Evolutionary conservation across 805 yeast genomes (phyloP), one percentile per base, ranked within the genome.

Genomic region (Candida qinlingensis): DNA sequence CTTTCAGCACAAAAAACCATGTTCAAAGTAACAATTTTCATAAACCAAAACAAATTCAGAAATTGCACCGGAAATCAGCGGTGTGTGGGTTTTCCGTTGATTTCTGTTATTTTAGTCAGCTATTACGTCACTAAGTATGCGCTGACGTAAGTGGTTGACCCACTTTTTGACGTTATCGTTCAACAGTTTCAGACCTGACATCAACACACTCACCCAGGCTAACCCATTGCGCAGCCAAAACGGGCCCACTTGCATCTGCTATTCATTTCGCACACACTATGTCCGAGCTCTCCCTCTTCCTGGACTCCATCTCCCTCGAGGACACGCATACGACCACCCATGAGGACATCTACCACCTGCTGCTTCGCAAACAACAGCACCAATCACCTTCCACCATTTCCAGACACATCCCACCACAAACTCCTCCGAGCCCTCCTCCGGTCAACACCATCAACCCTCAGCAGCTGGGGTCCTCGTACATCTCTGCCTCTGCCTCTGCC

Each of bases 381-480:
- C 30, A 30, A 12, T 37, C 46, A 38, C 42, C 42, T 7, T 12
- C 39, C 19, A 26, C 28, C 5, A 28, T 13, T n/a, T 13, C 50
- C 19, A 45, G 40, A 6, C 37, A 19, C 4, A 27, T 44, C 13
- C 44, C 50, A 11, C 33, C 46, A 19, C 43, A 46, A 13, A 42
- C 39, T 10, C 42, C 49, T 9, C 42, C 51, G 1, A 39, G 47
- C 1, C 46, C 41, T 7, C 48, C 54, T 10, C 56, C 54, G 12
- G 42, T 45, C 2, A 13, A 34, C 41, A 55, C 59, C 2, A 56
- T 56, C 35, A 53, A 56, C 38, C 60, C 60, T 26, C 49, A 43
- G 19, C 45, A 56, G 38, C 43, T 56, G 47, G 49, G 48, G 35
- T 45, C 54, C 5, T 13, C 45, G 38, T 33, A 37, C 38, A 25